phyloP scores from a whole-genome alignment of 805 yeast genomes.

The Teunomyces kruisii region DNA sequence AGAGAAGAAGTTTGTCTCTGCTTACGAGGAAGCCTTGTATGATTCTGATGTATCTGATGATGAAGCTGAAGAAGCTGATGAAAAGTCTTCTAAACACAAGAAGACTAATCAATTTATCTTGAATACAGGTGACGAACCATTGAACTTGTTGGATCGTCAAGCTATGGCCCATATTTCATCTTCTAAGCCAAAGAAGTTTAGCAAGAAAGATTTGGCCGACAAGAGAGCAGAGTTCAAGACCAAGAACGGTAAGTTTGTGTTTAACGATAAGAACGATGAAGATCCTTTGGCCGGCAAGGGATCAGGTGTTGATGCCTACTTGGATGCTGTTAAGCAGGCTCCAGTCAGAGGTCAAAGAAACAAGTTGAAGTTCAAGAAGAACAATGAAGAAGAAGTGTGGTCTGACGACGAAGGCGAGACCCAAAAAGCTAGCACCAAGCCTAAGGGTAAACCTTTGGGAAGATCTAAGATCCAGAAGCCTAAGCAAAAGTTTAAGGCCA shows the following conservation, averaged over 20 bases:
- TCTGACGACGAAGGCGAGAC: slow-evolving; percentile 51
- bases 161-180: slow-evolving; percentile 88
- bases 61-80: slow-evolving; percentile 55
- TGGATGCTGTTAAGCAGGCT: slow-evolving; percentile 90
- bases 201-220: slow-evolving; percentile 41
- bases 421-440: slow-evolving; percentile 6
- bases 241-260: slow-evolving; percentile 66
- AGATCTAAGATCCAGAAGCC: slow-evolving; percentile 34
- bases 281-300: slow-evolving; percentile 37
- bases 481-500: slow-evolving; percentile 55
- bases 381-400: slow-evolving; percentile 46
- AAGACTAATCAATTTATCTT: slow-evolving; percentile 65
- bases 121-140: slow-evolving; percentile 74
- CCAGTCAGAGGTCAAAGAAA: slow-evolving; percentile 94
- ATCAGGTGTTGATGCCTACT: slow-evolving; percentile 82
- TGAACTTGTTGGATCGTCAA: slow-evolving; percentile 83
- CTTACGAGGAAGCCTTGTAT: slow-evolving; percentile 89
- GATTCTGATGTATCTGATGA: slow-evolving; percentile 64
- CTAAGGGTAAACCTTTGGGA: slow-evolving; percentile 14
- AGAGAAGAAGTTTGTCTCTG: slow-evolving; percentile 67
- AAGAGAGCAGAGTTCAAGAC: slow-evolving; percentile 46
- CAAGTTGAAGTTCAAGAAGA: slow-evolving; percentile 81
- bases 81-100: slow-evolving; percentile 25
- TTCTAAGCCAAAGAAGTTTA: slow-evolving; percentile 68
- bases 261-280: slow-evolving; percentile 49